Evolutionary conservation across 2,329 filamentous ascomycete species (phyloP).

Genomic region (Teratosphaeria zuluensis): DNA sequence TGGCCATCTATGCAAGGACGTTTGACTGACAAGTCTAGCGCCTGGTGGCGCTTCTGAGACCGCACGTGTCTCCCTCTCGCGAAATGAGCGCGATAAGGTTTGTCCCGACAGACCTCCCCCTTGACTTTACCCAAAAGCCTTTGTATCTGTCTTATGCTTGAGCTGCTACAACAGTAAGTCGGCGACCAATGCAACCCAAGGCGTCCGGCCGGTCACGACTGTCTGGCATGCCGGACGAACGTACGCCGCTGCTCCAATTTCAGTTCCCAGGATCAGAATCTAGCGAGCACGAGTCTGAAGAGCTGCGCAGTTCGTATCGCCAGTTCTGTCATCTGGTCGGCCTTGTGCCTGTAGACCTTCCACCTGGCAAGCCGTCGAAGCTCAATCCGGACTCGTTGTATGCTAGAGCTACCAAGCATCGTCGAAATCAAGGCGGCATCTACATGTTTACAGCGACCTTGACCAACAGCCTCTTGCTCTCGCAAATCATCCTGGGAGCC

Average conservation of each 20-base stretch:
- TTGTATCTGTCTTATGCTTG: no score
- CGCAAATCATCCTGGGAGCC: slow-evolving; percentile 32
- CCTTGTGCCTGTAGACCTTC: slow-evolving; percentile 23
- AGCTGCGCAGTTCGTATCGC: slow-evolving; percentile 16
- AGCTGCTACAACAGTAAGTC: no score
- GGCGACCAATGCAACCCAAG: background rate
- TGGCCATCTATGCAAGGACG: background rate
- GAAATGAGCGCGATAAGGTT: background rate
- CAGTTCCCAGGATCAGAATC: slow-evolving; percentile 15
- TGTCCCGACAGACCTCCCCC: background rate
- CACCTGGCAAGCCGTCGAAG: slow-evolving; percentile 12
- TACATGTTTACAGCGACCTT: slow-evolving; percentile 29
- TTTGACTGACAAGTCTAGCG: background rate
- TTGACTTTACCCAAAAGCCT: no score
- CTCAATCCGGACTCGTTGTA: slow-evolving; percentile 27
- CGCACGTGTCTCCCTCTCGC: background rate
- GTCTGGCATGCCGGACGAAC: slow-evolving; percentile 11
- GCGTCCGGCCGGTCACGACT: background rate
- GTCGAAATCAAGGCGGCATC: slow-evolving; percentile 23
- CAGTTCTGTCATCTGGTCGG: slow-evolving; percentile 32
- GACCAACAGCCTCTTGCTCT: slow-evolving; percentile 29
- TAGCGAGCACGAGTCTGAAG: slow-evolving; percentile 1
- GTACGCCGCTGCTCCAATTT: slow-evolving; percentile 15
- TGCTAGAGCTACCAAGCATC: slow-evolving; percentile 25
- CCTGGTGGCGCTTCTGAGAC: background rate